Conservation (phyloP, 140 eudicot genomes). For the Stevia rebaudiana region DNA sequence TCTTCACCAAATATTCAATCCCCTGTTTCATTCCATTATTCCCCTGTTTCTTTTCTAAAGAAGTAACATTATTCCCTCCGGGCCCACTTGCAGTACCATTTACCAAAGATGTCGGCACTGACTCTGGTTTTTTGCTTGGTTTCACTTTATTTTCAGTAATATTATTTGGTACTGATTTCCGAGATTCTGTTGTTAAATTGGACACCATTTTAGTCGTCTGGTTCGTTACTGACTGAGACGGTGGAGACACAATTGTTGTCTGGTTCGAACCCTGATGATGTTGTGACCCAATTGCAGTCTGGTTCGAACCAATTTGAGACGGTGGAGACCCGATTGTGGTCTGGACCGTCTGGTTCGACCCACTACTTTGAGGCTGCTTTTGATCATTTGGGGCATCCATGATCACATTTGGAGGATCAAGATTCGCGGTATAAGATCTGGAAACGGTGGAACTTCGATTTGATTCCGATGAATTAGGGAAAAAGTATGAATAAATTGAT, state of each 20-base stretch:
- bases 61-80: constrained; percentile 37
- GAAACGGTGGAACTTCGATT: constrained; percentile 24
- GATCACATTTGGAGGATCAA: constrained; percentile 20
- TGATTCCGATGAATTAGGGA: constrained; percentile 42
- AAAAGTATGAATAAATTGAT: constrained; percentile 38
- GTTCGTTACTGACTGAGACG: background rate
- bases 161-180: constrained; percentile 16
- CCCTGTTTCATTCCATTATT: constrained; percentile 37
- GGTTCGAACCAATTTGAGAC: constrained; percentile 6
- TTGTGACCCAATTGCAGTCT: constrained; percentile 6
- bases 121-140: background rate
- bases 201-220: background rate
- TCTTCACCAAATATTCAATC: constrained; percentile 39
- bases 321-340: constrained; percentile 7
- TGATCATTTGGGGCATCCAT: constrained; percentile 11
- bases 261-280: constrained; percentile 18
- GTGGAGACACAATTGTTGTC: background rate
- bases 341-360: constrained; percentile 27
- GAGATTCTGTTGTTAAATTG: constrained; percentile 12
- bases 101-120: constrained; percentile 21
- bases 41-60: constrained; percentile 36
- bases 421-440: constrained; percentile 24
- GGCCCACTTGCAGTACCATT: constrained; percentile 30
- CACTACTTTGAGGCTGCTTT: constrained; percentile 27
- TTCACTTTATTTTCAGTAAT: constrained; percentile 19